Conservation (phyloP, 1,284 basidiomycete species). For the Cutaneotrichosporon sp. region DNA sequence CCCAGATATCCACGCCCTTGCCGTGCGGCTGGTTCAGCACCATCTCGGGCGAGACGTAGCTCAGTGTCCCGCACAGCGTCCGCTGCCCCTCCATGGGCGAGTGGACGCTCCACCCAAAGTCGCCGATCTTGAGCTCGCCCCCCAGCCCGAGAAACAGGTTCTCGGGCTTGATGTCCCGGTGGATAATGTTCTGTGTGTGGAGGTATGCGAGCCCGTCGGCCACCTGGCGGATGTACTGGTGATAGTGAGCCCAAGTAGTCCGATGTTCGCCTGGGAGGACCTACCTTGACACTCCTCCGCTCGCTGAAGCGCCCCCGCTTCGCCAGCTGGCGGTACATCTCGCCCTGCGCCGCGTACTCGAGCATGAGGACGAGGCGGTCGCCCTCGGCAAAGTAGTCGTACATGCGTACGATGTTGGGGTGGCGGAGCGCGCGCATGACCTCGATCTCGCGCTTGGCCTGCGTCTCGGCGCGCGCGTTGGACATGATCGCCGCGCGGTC, state of each 20-base stretch:
- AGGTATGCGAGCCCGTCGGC: slow-evolving; percentile 90
- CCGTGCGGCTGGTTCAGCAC: slow-evolving; percentile 65
- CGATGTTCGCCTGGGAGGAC: no score
- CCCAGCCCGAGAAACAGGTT: slow-evolving; percentile 86
- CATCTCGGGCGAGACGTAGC: slow-evolving; percentile 98
- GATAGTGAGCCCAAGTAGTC: no score
- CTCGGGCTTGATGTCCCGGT: slow-evolving; percentile 99
- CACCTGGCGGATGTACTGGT: slow-evolving; percentile 92
- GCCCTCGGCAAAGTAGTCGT: slow-evolving; percentile 95
- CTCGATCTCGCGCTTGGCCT: slow-evolving; percentile 86
- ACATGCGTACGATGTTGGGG: slow-evolving; percentile 90
- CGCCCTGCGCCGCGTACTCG: slow-evolving; percentile 88
- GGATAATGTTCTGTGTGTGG: slow-evolving; percentile 93
- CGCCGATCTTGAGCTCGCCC: slow-evolving; percentile 96
- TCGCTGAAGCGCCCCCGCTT: slow-evolving; percentile 74
- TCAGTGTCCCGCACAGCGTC: slow-evolving; percentile 89
- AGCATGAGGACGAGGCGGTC: slow-evolving; percentile 96
- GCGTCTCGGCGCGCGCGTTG: slow-evolving; percentile 76
- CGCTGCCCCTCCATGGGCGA: slow-evolving; percentile 69
- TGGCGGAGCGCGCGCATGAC: slow-evolving; percentile 78
- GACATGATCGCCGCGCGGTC: slow-evolving; percentile 62
- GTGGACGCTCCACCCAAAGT: slow-evolving; percentile 99
- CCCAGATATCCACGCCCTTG: slow-evolving; percentile 45
- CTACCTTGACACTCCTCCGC: slow-evolving; percentile 67
- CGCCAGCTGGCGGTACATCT: slow-evolving; percentile 86